phyloP scores from a whole-genome alignment of 495 filamentous ascomycete genomes.

The Pyrenopolyporus hunteri region DNA sequence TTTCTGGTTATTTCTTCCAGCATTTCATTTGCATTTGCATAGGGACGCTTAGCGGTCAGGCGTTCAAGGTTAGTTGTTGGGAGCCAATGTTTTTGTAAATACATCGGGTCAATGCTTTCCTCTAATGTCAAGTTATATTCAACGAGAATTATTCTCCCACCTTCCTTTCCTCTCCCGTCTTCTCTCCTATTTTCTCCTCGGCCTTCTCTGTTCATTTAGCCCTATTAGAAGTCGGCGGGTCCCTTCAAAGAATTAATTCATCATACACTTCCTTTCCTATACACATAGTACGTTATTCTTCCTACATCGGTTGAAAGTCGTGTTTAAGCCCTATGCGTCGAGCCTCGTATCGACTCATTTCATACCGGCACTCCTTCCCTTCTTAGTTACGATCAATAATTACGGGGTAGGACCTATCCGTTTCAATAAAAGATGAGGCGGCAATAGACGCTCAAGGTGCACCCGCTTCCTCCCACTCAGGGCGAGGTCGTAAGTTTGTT shows the following conservation, averaged over 20 bases:
- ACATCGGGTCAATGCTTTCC: not conserved
- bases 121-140: too few species aligned
- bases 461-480: not conserved
- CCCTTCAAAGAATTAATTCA: slow-evolving; percentile 8
- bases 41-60: not conserved
- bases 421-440: not conserved
- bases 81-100: not conserved
- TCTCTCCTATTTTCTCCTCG: slow-evolving; percentile 5
- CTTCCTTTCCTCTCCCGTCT: not conserved
- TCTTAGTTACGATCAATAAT: slow-evolving; percentile 4
- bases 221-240: not conserved
- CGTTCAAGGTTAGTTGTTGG: not conserved
- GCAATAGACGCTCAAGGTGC: not conserved
- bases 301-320: not conserved
- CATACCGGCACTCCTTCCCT: not conserved
- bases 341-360: not conserved
- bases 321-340: not conserved
- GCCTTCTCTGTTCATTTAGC: not conserved
- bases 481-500: not conserved
- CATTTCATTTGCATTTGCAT: not conserved
- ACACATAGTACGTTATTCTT: slow-evolving; percentile 9
- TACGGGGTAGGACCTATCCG: not conserved
- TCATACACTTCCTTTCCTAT: slow-evolving; percentile 8
- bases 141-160: too few species aligned
- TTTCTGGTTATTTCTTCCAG: not conserved